A percentile compares a stretch with the other conserved stretches of the same genome.
Conservation (phyloP, 306 rosid genomes). For the Glycine latifolia region DNA sequence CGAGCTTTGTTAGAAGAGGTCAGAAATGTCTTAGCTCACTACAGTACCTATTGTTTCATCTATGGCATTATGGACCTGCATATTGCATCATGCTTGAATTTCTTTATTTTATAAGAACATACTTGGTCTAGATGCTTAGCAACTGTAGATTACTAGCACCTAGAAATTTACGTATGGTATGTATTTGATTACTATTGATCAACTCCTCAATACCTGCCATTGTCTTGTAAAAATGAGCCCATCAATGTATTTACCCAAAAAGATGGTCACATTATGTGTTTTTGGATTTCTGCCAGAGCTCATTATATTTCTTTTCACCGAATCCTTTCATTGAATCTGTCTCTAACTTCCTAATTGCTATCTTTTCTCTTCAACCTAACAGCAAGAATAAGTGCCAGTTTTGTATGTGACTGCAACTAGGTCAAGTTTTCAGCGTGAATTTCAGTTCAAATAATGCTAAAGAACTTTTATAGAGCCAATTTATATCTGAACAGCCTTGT, state of each 20-base stretch:
- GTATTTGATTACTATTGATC: constrained; percentile 1
- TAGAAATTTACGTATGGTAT: constrained; percentile 15
- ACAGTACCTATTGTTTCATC: constrained; percentile 32
- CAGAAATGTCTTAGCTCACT: constrained; percentile 47
- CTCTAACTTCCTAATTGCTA: neutral
- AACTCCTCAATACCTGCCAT: constrained; percentile 17
- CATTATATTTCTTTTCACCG: neutral
- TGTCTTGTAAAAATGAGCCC: constrained; percentile 33
- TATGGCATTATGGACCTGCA: constrained; percentile 39
- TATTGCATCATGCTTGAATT: constrained; percentile 41
- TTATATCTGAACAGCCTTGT: neutral
- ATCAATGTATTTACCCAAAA: constrained; percentile 24
- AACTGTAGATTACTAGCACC: constrained; percentile 19
- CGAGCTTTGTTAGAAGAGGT: constrained; percentile 96
- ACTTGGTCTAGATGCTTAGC: constrained; percentile 22
- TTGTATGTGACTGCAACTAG: neutral
- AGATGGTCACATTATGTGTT: constrained; percentile 12
- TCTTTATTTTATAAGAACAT: neutral
- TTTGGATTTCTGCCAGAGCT: constrained; percentile 25
- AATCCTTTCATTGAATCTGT: constrained; percentile 24
- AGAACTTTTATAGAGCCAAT: constrained; percentile 4
- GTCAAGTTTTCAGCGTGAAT: constrained; percentile 7
- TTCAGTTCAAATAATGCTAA: constrained; percentile 11
- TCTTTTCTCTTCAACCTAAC: constrained; percentile 21
- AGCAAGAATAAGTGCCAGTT: constrained; percentile 18